Evolutionary conservation across 805 yeast species (phyloP), one percentile per base, ranked within the genome.

Genomic region (Hanseniaspora meyeri): DNA sequence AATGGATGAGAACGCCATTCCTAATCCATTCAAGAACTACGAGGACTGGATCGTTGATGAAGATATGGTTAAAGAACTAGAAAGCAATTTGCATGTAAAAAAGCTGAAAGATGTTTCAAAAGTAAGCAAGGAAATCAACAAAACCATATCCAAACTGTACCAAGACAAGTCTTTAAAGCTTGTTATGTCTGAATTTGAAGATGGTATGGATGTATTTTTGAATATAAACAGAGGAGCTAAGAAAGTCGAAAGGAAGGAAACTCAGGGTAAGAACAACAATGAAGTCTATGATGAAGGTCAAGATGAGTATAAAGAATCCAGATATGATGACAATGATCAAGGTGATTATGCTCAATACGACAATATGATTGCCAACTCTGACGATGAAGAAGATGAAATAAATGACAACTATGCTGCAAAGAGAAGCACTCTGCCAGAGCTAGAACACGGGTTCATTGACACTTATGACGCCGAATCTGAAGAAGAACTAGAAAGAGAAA

Each of bases 401-500:
- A 12, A 34, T 11, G 14, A 36, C 2, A 80, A 75, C 58, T 74
- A 74, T 52, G 76, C 66, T 14, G 64, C 64, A 52, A 61, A 62
- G 39, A 64, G 70, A 51, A 59, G 64, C 52, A 68, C 71, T 17
- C 74, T 88, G 14, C 96, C 96, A 0, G 81, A 79, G 48, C 72
- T 89, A 51, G 81, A 83, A 54, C 72, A 79, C 0, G 98, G 98
- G 4, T 56, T 56, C 31, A 39, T 56, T 9, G 58, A 56, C 36
- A 39, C 47, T 11, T 56, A 50, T 34, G 93, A 87, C 68, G 78
- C 77, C 5, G 96, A 85, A 2, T 95, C 86, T 38, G 80, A 76
- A 16, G 83, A 78, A 45, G 72, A 68, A 49, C 72, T 68, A 36
- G 75, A 73, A 37, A 76, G 74, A 63, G 80, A 82, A 1, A 68